Conservation (phyloP, 2,329 filamentous ascomycete genomes). For the Coleophoma eucalyptorum region DNA sequence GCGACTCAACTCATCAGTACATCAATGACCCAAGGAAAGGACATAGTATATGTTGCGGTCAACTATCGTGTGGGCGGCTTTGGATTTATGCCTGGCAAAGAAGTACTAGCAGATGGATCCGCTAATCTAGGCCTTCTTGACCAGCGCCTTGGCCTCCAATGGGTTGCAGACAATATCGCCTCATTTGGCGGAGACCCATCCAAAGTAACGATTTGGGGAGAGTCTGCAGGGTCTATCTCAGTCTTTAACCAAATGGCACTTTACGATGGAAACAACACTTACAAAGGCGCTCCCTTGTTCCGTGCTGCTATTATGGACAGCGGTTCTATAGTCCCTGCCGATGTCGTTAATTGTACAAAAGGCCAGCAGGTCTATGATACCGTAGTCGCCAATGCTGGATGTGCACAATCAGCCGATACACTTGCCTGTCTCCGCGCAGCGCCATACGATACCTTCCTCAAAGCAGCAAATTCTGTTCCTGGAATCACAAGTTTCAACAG, state of each 20-base stretch:
- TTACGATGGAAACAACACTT: constrained; percentile 68
- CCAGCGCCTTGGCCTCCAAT: constrained; percentile 68
- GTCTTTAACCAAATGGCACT: constrained; percentile 73
- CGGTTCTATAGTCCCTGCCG: constrained; percentile 58
- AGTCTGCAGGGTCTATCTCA: constrained; percentile 65
- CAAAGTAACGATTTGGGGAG: constrained; percentile 79
- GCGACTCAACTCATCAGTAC: constrained; percentile 40
- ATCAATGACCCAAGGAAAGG: constrained; percentile 47
- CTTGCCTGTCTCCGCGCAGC: constrained; percentile 62
- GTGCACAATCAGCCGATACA: constrained; percentile 50
- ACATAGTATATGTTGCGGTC: constrained; percentile 71
- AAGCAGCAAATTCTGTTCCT: constrained; percentile 67
- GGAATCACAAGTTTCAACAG: constrained; percentile 63
- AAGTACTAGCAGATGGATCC: constrained; percentile 63
- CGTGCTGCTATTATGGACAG: constrained; percentile 76
- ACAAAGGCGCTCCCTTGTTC: constrained; percentile 74
- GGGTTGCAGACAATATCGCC: constrained; percentile 74
- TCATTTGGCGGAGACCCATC: constrained; percentile 74
- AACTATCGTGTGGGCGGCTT: constrained; percentile 77
- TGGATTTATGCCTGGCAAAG: constrained; percentile 67
- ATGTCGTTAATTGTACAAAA: constrained; percentile 61
- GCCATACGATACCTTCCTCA: constrained; percentile 56
- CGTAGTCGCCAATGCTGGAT: constrained; percentile 59
- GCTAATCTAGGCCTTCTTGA: constrained; percentile 71
- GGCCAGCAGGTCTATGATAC: constrained; percentile 61